These are phyloP conservation scores for Telfairia occidentalis DNA, from an alignment of 331 rosid species.

Conservation along the genomic window DNA sequence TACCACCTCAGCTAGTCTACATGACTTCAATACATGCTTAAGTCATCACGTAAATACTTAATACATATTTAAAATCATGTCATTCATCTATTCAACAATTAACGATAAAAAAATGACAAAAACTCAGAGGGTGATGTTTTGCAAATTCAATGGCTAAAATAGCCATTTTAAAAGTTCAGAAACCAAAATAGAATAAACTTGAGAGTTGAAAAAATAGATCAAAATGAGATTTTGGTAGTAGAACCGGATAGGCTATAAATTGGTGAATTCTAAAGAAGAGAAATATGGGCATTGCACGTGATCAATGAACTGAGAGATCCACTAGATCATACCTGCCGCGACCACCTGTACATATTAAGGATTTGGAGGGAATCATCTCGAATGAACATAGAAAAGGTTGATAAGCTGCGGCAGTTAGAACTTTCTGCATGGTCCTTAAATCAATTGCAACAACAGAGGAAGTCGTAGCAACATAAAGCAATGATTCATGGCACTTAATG, in stretches of 20 bases:
- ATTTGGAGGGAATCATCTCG: slow-evolving; percentile 51
- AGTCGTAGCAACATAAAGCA: slow-evolving; percentile 58
- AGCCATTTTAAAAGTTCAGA: neutral
- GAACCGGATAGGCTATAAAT: neutral
- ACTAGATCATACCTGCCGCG: slow-evolving; percentile 36
- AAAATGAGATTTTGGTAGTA: no score
- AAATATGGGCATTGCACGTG: neutral
- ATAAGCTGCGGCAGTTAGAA: slow-evolving; percentile 37
- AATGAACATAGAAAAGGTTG: slow-evolving; percentile 43
- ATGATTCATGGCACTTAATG: slow-evolving; percentile 68
- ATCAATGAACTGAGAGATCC: neutral
- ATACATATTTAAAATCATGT: neutral
- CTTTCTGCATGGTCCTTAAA: slow-evolving; percentile 76
- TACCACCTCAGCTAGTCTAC: neutral
- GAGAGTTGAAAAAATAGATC: no score
- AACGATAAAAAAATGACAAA: no score
- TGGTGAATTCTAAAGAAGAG: neutral
- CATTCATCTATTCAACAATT: neutral
- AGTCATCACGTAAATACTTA: neutral
- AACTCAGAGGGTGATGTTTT: neutral
- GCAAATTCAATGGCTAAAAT: neutral
- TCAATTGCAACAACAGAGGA: slow-evolving; percentile 58
- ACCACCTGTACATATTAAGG: slow-evolving; percentile 60
- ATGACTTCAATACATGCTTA: neutral
- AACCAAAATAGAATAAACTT: no score